Evolutionary conservation across 768 basidiomycete genomes (phyloP).

Genomic region (Polyporus arcularius): DNA sequence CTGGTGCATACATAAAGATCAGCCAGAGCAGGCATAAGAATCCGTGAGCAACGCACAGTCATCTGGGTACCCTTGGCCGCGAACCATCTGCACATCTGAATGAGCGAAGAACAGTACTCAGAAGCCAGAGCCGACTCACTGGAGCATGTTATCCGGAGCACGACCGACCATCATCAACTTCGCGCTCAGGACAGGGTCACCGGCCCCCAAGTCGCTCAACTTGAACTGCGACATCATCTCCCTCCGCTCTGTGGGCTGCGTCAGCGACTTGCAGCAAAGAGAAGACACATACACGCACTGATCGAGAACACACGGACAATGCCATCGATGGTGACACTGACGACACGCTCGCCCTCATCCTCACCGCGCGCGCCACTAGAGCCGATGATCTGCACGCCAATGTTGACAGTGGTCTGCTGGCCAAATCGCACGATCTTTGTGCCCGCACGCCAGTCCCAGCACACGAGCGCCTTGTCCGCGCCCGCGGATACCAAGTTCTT

Average conservation of each 20-base stretch:
- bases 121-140: slow-evolving; percentile 43
- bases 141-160: slow-evolving; percentile 86
- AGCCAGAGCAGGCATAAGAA: not conserved
- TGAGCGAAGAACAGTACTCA: not conserved
- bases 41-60: slow-evolving; percentile 56
- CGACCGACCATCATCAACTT: slow-evolving; percentile 77
- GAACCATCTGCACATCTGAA: slow-evolving; percentile 65
- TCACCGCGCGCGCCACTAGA: slow-evolving; percentile 40
- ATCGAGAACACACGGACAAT: slow-evolving; percentile 91
- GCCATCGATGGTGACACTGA: slow-evolving; percentile 92
- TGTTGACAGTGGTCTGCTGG: slow-evolving; percentile 90
- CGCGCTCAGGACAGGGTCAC: slow-evolving; percentile 64
- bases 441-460: slow-evolving; percentile 90
- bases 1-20: slow-evolving; percentile 36
- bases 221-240: slow-evolving; percentile 95
- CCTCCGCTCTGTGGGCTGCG: slow-evolving; percentile 50
- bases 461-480: slow-evolving; percentile 71
- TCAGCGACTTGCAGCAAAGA: not conserved
- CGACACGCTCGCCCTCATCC: slow-evolving; percentile 76
- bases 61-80: slow-evolving; percentile 88
- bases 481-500: slow-evolving; percentile 88
- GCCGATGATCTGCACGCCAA: slow-evolving; percentile 83
- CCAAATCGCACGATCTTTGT: slow-evolving; percentile 89
- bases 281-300: slow-evolving; percentile 48
- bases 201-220: slow-evolving; percentile 71